Evolutionary conservation across 805 yeast genomes (phyloP), one percentile per base, ranked within the genome.

Genomic region (Candida nonsorbophila): DNA sequence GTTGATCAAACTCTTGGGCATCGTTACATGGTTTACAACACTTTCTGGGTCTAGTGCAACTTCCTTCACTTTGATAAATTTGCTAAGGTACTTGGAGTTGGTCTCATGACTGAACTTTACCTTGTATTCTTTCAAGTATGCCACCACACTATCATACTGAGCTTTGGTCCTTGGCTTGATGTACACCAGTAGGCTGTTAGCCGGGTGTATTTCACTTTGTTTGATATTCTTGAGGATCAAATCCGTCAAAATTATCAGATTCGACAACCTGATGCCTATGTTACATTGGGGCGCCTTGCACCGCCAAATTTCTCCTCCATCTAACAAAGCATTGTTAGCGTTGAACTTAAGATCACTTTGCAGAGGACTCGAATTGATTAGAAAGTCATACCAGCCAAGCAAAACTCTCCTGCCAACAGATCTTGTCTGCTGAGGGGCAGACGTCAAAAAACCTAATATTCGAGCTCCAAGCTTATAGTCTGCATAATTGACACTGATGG

Each of bases 311-410:
- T 37, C 31, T 1, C 53, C 62, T 6, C 56, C 56, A 30, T 64
- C 66, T 5, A 55, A 35, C 13, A 64, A 38, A 3, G 52, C 45
- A 31, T 57, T 61, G 38, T 63, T 64, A 8, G 69, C 71, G 38
- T 64, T 61, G 29, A 30, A 53, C 27, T 54, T 49, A 53, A 57
- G 40, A 15, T 43, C 29, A 6, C 38, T 32, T 1, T 54, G 45
- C 3, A 52, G 41, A n/a, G 40, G 45, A 14, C 43, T 37, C 6
- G 49, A 45, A 32, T 37, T 45, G 14, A 30, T 34, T 12, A 59
- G 36, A 37, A 50, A 59, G 36, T 62, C 64, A 33, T 51, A 62
- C 69, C 69, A 63, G 1, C 71, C 70, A 16, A 57, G 37, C 11
- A 61, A 47, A 4, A 60, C 9, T 25, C 44, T 54, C 3, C 67